Evolutionary conservation across 129 eudicot species (phyloP).

Genomic region (Pulicaria dysenterica): DNA sequence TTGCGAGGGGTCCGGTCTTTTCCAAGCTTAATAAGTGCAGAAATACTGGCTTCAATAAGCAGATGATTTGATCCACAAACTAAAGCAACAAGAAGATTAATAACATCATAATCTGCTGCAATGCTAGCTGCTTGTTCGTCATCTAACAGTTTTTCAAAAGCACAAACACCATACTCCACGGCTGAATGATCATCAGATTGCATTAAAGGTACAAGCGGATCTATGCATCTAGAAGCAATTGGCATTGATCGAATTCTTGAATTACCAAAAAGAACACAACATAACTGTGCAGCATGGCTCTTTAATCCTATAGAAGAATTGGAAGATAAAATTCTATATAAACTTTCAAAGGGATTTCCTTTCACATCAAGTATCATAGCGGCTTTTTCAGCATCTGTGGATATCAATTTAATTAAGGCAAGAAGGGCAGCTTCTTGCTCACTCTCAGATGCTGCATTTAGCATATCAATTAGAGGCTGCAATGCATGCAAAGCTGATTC

Average conservation of each 20-base stretch:
- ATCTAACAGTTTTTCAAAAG: constrained; percentile 71
- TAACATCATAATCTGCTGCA: constrained; percentile 55
- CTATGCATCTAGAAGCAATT: constrained; percentile 54
- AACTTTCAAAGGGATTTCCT: constrained; percentile 56
- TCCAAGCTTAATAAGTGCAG: constrained; percentile 72
- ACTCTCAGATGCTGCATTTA: constrained; percentile 51
- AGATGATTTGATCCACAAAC: constrained; percentile 68
- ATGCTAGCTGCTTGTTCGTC: constrained; percentile 62
- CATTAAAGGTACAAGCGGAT: constrained; percentile 61
- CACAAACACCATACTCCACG: constrained; percentile 72
- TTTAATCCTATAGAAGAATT: constrained; percentile 48
- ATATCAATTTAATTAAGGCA: constrained; percentile 56
- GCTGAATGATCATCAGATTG: constrained; percentile 46
- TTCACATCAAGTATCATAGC: constrained; percentile 50
- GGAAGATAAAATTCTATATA: constrained; percentile 51
- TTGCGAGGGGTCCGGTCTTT: constrained; percentile 73
- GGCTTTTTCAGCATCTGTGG: constrained; percentile 45
- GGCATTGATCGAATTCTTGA: constrained; percentile 55
- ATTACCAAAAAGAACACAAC: constrained; percentile 55
- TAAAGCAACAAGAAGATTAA: constrained; percentile 58
- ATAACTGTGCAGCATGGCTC: constrained; percentile 64
- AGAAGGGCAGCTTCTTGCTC: constrained; percentile 66
- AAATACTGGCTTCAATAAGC: constrained; percentile 69
- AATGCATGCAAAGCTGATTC: constrained; percentile 59
- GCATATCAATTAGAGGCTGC: constrained; percentile 75